Base-by-base conservation (phyloP, 495 filamentous ascomycete species). In the Cryomyces antarcticus region DNA sequence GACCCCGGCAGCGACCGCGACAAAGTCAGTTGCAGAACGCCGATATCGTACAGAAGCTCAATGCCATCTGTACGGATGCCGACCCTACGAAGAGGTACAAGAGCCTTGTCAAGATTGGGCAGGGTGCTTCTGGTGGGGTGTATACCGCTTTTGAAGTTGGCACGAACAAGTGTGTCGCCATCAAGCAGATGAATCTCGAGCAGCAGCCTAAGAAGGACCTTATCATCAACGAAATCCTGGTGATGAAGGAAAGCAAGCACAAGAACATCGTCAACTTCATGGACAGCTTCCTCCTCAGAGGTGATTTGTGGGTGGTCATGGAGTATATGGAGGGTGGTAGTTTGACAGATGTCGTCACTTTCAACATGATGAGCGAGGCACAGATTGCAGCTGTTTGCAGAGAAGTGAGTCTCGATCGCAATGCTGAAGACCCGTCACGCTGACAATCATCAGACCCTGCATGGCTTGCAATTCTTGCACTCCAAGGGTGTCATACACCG, bases 181-280 rank as follows among this genome's bases (percentile, higher is more conserved):
- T 97, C 64, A 97, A 97, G 61, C 89, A 97, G 67, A 97, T 97
- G 89, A 96, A 97, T 49, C 65, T 97, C 40, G 89, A 95, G 57
- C 77, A 96, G 57, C 89, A 97, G 50, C 89, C 89, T 5, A 97
- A 96, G 71, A 97, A 97, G 60, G 89, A 97, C 53, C 67, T 95
- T 6, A 97, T 97, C 49, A 93, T 97, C 62, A 96, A 97, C 57
- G 89, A 97, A 55, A 97, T 97, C 46, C 60, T 97, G 31, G 89
- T 97, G 29, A 97, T 97, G 89, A 94, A 93, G 64, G 89, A 95
- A 53, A 93, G 85, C 64, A 88, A 82, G 41, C 89, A 97, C 59
- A 86, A 81, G 58, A 97, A 97, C 55, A 93, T 97, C 57, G 89
- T 97, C 58, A 97, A 97, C 57, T 97, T 95, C 62, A 81, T 95